phyloP scores from a whole-genome alignment of 1,284 basidiomycete genomes.

The Heterobasidion irregulare region DNA sequence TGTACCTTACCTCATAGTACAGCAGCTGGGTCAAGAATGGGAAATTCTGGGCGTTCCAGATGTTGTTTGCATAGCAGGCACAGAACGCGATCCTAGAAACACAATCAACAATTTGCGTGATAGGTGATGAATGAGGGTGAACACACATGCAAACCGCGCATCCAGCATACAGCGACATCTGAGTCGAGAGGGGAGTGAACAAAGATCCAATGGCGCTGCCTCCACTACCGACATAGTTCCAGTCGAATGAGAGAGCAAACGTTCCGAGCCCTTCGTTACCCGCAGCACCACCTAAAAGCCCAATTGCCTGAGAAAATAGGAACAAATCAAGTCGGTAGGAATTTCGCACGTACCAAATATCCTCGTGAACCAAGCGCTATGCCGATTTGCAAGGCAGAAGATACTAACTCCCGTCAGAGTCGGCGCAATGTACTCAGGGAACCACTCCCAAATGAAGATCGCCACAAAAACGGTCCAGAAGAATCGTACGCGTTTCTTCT shows the following conservation, averaged over 20 bases:
- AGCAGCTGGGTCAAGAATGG: not conserved
- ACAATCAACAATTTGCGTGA: not conserved
- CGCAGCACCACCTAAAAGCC: conserved; percentile 8
- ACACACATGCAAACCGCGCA: not conserved
- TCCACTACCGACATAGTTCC: conserved; percentile 14
- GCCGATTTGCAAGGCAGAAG: conserved; percentile 16
- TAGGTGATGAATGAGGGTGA: not conserved
- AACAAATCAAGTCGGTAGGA: no score
- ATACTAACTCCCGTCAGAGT: conserved; percentile 9
- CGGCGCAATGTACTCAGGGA: conserved; percentile 10
- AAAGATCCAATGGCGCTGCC: not conserved
- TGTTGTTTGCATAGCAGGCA: not conserved
- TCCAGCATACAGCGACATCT: not conserved
- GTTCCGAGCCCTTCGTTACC: conserved; percentile 20
- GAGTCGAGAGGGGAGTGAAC: not conserved
- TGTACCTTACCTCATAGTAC: not conserved
- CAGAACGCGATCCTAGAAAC: not conserved
- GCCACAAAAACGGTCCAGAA: conserved; percentile 14
- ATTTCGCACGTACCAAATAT: conserved; percentile 11
- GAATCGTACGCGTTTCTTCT: conserved; percentile 9
- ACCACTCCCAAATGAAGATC: conserved; percentile 12
- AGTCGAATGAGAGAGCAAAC: conserved; percentile 20
- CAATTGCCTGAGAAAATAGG: no score
- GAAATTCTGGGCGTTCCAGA: not conserved
- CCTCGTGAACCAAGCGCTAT: conserved; percentile 13